Conservation (phyloP, 2,329 filamentous ascomycete genomes). For the Fusarium lyarnte region DNA sequence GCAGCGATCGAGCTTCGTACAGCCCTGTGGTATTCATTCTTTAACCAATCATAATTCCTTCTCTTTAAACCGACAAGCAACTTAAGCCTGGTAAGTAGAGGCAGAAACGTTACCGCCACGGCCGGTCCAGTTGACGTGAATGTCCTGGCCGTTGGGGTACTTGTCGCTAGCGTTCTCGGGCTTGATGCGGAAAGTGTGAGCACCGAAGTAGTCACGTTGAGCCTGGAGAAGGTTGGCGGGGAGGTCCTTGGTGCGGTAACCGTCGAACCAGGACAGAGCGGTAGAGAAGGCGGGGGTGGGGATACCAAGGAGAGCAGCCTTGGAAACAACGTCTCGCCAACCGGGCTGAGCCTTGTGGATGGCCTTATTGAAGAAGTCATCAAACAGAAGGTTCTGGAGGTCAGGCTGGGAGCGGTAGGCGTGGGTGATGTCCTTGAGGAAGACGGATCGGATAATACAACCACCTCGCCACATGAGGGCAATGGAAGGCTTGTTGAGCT, state of each 20-base stretch:
- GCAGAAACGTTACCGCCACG: constrained; percentile 97
- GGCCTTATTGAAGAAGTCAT: constrained; percentile 99
- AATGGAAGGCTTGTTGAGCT: constrained; percentile 99
- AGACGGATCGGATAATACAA: constrained; percentile 99
- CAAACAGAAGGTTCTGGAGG: constrained; percentile 97
- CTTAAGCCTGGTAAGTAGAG: constrained; percentile 96
- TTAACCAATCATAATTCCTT: constrained; percentile 18
- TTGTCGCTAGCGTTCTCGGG: constrained; percentile 79
- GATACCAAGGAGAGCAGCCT: constrained; percentile 93
- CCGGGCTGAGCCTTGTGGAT: constrained; percentile 95
- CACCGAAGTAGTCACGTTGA: constrained; percentile 99
- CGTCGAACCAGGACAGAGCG: constrained; percentile 97
- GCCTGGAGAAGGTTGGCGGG: constrained; percentile 98
- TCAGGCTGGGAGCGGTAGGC: constrained; percentile 95
- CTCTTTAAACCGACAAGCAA: constrained; percentile 3
- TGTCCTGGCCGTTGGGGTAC: constrained; percentile 86
- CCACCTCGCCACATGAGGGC: constrained; percentile 99
- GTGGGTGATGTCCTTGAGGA: constrained; percentile 99
- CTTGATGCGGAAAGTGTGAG: constrained; percentile 91
- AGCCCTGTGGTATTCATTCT: constrained; percentile 36
- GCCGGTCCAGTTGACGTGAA: constrained; percentile 99
- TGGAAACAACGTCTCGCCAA: constrained; percentile 91
- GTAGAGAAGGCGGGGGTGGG: constrained; percentile 97
- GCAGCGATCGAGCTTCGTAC: constrained; percentile 34
- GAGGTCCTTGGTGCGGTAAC: constrained; percentile 96